phyloP scores from a whole-genome alignment of 192 early-diverging fungal species.

The Rhizoclosmatium sp. region DNA sequence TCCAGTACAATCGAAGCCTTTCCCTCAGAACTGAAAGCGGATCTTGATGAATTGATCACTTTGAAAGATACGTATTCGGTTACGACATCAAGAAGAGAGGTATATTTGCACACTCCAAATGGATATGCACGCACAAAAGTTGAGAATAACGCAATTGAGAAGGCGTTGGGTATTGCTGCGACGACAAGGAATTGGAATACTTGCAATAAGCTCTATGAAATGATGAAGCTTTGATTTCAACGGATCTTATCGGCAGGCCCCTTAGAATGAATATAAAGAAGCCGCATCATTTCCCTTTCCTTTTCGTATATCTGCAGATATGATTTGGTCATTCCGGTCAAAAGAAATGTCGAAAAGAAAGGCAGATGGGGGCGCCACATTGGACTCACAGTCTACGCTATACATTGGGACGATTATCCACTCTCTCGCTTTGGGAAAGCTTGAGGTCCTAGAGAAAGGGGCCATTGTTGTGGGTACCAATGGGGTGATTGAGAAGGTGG shows the following conservation, averaged over 20 bases:
- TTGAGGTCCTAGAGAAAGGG: conserved; percentile 72
- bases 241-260: too few species aligned
- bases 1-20: background rate
- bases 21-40: background rate
- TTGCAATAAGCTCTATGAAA: conserved; percentile 14
- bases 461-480: conserved; percentile 67
- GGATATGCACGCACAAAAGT: conserved; percentile 28
- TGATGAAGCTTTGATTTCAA: background rate
- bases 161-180: background rate
- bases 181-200: conserved; percentile 29
- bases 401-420: conserved; percentile 70
- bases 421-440: conserved; percentile 64
- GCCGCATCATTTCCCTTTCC: too few species aligned
- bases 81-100: background rate
- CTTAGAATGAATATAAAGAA: too few species aligned
- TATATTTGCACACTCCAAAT: conserved; percentile 1
- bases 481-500: conserved; percentile 75
- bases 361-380: too few species aligned
- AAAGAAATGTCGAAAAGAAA: too few species aligned
- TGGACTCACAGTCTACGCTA: too few species aligned
- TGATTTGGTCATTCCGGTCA: too few species aligned
- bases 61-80: background rate
- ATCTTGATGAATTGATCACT: background rate
- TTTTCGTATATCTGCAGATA: too few species aligned
- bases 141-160: conserved; percentile 27